Evolutionary conservation across 2,329 filamentous ascomycete genomes (phyloP), one percentile per base, ranked within the genome.

Genomic region (Penicillium sclerotiorum): DNA sequence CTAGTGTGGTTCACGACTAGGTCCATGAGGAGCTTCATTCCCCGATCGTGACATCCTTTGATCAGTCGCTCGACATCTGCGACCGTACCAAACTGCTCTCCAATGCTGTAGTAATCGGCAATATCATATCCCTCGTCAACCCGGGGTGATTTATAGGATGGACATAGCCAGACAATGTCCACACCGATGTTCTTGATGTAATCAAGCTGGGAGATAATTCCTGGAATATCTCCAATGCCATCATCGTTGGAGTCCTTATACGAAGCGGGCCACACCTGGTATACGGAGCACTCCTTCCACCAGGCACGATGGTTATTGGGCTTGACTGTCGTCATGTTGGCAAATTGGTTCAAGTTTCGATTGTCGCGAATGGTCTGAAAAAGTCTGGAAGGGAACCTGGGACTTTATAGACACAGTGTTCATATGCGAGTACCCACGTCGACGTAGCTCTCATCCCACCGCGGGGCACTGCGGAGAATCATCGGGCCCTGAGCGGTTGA

Each of bases 1-100:
- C 83, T 87, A 0, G 87, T 90, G 65, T 93, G 88, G 58, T 91
- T 93, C 53, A 91, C 80, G 2, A 92, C 88, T 3, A 92, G 75
- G 62, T 92, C 88, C 50, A 91, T 79, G 49, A 92, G 83, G 9
- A 91, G 70, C 57, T 81, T 83, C 81, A 91, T 88, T 3, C 80
- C 83, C 4, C 85, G 77, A 13, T 77, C 68, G 52, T 87, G 84
- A 33, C 81, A 78, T 38, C 80, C 80, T 21, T 77, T 63, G 42
- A 88, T 84, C 28, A 90, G 67, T 0, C 71, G 69, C 49, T 89
- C 84, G 42, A 88, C 80, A 62, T 90, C 85, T 50, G 77, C 73
- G 7, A 90, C 73, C 1, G 84, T 85, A 30, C 87, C 87, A 58
- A 89, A 90, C 1, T 81, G 79, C 2, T 77, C 71, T 58, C 88